Evolutionary conservation across 805 yeast species (phyloP), one percentile per base, ranked within the genome.

Genomic region (Hanseniaspora pseudoguilliermondii): DNA sequence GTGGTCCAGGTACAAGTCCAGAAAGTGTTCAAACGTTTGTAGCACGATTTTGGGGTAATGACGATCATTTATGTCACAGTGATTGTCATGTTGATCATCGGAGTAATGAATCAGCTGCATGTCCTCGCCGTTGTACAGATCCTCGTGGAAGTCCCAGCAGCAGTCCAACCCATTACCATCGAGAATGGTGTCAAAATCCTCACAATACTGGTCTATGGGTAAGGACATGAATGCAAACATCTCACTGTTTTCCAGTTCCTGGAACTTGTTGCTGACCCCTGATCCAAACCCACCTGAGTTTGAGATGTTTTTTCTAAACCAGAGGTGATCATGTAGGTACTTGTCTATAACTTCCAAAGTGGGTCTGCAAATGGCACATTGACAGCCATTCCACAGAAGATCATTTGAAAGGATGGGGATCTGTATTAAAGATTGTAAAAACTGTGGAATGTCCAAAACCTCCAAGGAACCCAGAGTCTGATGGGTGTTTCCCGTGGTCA

Each of bases 251-350:
- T 52, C 55, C 15, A 52, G 15, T 29, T 52, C 55, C 29, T 52
- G 55, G 23, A 32, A 52, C 36, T 52, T 52, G 18, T 52, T 47
- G 10, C 49, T 23, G 9, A 44, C 21, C 2, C 55, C 55, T 10
- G 55, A 52, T 10, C 55, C 55, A 52, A 52, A 52, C 3, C 55
- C 55, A 20, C 55, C 55, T n/a, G 55, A 52, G 40, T 52, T 52
- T 8, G 55, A 52, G 13, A 52, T 52, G 39, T 52, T 36, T 38
- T 38, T 21, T 27, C 55, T 43, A 29, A 52, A 52, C 55, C 55
- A 52, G 3, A 52, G 18, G 27, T 52, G 55, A 20, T 52, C 42
- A 16, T 52, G 55, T 49, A 52, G 36, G 39, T 44, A 52, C 20
- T 44, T 25, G 41, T 52, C 55, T 10, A 52, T 25, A 1, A 18